These are phyloP conservation scores for Chlamydomonas schloesseri DNA, from an alignment of 139 green algal genomes.

Conservation along the genomic window DNA sequence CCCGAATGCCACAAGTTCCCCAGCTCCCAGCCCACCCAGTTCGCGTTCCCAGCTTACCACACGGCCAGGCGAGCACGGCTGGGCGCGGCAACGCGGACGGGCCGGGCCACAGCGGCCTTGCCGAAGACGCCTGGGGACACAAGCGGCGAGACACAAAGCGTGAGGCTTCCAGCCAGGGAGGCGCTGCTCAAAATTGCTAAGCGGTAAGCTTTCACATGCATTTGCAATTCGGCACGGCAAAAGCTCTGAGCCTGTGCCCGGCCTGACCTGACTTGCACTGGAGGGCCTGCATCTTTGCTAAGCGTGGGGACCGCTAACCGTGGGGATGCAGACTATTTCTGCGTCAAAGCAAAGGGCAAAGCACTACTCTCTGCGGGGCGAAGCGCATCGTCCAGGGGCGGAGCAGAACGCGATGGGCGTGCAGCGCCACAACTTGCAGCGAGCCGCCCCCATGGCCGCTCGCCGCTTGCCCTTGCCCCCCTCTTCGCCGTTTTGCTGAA, in stretches of 20 bases:
- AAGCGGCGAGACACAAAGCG: too few species aligned
- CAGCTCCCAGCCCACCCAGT: too few species aligned
- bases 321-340: too few species aligned
- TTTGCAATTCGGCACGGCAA: background rate
- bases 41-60: constrained; percentile 40
- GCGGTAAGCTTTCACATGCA: background rate
- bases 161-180: background rate
- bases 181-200: background rate
- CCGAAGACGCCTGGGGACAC: constrained; percentile 51
- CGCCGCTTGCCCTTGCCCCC: too few species aligned
- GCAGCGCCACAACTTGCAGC: too few species aligned
- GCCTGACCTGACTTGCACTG: constrained; percentile 41
- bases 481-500: too few species aligned
- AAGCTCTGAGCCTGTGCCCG: background rate
- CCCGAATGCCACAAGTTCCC: background rate
- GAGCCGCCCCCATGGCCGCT: too few species aligned
- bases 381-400: too few species aligned
- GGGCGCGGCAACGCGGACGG: constrained; percentile 39
- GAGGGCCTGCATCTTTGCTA: constrained; percentile 16
- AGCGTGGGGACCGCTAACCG: too few species aligned
- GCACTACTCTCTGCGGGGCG: too few species aligned
- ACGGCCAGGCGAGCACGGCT: constrained; percentile 45
- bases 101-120: constrained; percentile 34
- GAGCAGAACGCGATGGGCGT: too few species aligned
- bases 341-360: too few species aligned